Evolutionary conservation across 2,329 filamentous ascomycete species (phyloP), one percentile per base, ranked within the genome.

Genomic region (Calonectria pauciramosa): DNA sequence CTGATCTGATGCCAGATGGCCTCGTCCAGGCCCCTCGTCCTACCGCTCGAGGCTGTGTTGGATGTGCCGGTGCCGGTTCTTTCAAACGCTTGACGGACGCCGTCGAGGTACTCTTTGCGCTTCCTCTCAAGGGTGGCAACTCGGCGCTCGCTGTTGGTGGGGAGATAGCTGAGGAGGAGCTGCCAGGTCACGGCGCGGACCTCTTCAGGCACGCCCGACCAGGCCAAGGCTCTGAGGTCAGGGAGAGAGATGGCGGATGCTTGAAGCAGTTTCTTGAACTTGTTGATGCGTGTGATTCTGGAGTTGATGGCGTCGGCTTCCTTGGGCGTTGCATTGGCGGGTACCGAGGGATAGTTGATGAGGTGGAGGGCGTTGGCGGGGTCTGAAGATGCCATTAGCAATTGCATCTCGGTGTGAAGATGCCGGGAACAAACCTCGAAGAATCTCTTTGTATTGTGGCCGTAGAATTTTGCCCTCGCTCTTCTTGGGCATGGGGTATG

Each of bases 181-280:
- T 99, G 96, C 97, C 97, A 99, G n/a, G 96, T 97, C 94, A 99
- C 98, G 66, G 97, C 95, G 71, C 97, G 95, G 23, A 99, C 96
- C 87, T 99, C 97, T 80, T 95, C 94, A 0, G 97, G 97, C 44
- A 99, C 91, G 16, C 97, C 97, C 68, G 96, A 97, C 97, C 97
- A 99, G 36, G 97, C 96, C 38, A 96, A 89, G 72, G 95, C 90
- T 76, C 97, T 92, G 30, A 99, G 89, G 68, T 99, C 96, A 23
- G 94, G 88, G 3, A 99, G 86, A 2, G 95, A 93, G 80, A 99
- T 97, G 1, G 95, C 96, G 51, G 95, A 98, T 28, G 96, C 92
- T 86, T 99, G 97, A 9, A 99, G 89, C 68, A 99, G 95, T 80
- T 94, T 94, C 86, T 99, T 99, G 87, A 99, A 99, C 83, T 99